phyloP scores from a whole-genome alignment of 192 early-diverging fungal species.

The Coemansia nantahalensis region DNA sequence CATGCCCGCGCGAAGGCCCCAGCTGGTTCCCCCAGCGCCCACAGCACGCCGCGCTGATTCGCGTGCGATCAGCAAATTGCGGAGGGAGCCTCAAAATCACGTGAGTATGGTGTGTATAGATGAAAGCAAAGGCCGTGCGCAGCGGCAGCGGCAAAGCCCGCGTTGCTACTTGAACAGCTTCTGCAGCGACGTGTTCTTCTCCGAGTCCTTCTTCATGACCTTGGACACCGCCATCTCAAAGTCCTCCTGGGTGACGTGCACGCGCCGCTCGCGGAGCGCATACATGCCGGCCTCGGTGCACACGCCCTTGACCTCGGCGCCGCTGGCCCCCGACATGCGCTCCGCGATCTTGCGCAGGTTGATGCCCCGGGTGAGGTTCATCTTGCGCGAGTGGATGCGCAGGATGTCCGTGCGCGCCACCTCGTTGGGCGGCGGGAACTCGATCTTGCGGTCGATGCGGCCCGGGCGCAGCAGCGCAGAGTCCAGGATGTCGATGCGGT shows the following conservation, averaged over 20 bases:
- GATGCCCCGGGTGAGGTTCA: conserved; percentile 89
- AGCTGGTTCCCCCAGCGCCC: not conserved
- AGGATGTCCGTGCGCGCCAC: conserved; percentile 82
- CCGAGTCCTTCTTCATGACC: conserved; percentile 98
- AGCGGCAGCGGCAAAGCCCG: no score
- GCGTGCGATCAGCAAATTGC: no score
- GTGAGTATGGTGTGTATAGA: no score
- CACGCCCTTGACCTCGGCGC: conserved; percentile 86
- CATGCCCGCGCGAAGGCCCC: not conserved
- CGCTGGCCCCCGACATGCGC: conserved; percentile 81
- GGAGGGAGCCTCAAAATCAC: no score
- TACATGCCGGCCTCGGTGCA: conserved; percentile 92
- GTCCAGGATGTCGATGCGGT: conserved; percentile 89
- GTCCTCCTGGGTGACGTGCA: conserved; percentile 99
- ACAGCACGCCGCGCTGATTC: not conserved
- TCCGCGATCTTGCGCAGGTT: conserved; percentile 88
- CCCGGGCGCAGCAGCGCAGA: conserved; percentile 84
- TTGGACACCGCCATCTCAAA: conserved; percentile 99
- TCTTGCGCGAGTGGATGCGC: conserved; percentile 88
- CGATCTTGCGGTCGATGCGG: conserved; percentile 89
- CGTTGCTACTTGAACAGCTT: conserved; percentile 89
- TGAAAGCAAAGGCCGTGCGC: not conserved
- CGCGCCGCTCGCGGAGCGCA: conserved; percentile 89
- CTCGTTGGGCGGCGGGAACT: conserved; percentile 88
- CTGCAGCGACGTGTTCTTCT: conserved; percentile 93